Percentiles rank a stretch among this genome's conserved stretches.
Evolutionary conservation across 129 eudicot genomes (phyloP).

Genomic region (Arctium lappa): DNA sequence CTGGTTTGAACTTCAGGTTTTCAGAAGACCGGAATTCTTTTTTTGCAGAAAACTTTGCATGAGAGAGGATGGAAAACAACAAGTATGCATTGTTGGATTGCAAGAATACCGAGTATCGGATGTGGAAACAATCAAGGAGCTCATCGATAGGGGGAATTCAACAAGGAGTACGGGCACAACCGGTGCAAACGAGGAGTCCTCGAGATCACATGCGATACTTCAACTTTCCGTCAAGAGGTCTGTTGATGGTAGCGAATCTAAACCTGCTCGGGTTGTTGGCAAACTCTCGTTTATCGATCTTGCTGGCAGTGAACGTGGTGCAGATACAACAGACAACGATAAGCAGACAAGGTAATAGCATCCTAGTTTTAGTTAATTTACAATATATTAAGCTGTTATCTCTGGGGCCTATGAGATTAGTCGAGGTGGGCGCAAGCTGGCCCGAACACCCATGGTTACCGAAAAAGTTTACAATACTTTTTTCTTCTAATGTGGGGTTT

Average conservation of each 20-base stretch:
- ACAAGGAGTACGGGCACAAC: slow-evolving; percentile 86
- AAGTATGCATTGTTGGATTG: slow-evolving; percentile 82
- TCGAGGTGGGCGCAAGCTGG: not conserved
- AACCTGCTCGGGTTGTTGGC: slow-evolving; percentile 73
- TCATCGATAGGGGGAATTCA: slow-evolving; percentile 67
- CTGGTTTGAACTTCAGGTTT: not conserved
- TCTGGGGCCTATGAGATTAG: not conserved
- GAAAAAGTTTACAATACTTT: not conserved
- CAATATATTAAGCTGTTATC: not conserved
- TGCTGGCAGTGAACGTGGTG: slow-evolving; percentile 93
- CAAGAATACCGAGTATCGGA: slow-evolving; percentile 69
- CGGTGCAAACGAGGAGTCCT: slow-evolving; percentile 85
- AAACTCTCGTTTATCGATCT: slow-evolving; percentile 75
- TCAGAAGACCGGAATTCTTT: not conserved
- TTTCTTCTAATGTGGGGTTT: not conserved
- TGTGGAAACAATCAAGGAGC: slow-evolving; percentile 69
- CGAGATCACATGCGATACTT: slow-evolving; percentile 83
- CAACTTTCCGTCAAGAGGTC: slow-evolving; percentile 62
- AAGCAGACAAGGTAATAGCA: slow-evolving; percentile 68
- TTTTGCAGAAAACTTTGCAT: slow-evolving; percentile 64
- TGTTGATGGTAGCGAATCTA: slow-evolving; percentile 63
- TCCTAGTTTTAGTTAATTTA: not conserved
- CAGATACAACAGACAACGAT: slow-evolving; percentile 84
- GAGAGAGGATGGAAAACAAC: slow-evolving; percentile 83
- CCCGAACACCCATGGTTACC: not conserved